These are phyloP conservation scores for Marsdenia floribunda DNA, from an alignment of 257 asterid species.

Conservation along the genomic window DNA sequence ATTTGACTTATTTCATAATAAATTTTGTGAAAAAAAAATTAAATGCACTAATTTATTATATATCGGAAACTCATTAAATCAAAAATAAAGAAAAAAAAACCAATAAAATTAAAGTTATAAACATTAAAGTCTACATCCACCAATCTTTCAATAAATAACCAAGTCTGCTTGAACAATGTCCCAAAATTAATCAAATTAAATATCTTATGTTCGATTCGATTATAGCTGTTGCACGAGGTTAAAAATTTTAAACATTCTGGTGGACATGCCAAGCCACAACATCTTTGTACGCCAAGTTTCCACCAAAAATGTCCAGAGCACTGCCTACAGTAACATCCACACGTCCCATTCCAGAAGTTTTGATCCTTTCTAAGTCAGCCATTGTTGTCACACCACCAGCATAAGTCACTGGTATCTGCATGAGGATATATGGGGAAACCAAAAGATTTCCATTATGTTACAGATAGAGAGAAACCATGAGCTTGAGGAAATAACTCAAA, in stretches of 20 bases:
- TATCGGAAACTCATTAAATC: too few species aligned
- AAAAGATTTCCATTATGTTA: background rate
- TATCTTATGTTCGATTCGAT: too few species aligned
- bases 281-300: conserved; percentile 71
- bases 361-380: conserved; percentile 79
- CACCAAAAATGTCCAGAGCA: conserved; percentile 92
- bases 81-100: too few species aligned
- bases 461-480: background rate
- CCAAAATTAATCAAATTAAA: too few species aligned
- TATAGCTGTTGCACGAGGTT: conserved; percentile 4
- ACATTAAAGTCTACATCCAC: too few species aligned
- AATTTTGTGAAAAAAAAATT: too few species aligned
- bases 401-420: conserved; percentile 87
- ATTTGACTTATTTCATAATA: too few species aligned
- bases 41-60: too few species aligned
- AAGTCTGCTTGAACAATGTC: too few species aligned
- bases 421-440: conserved; percentile 4
- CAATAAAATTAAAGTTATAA: too few species aligned
- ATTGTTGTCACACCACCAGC: conserved; percentile 86
- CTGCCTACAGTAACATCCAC: conserved; percentile 97
- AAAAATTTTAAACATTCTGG: conserved; percentile 46
- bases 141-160: too few species aligned
- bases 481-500: background rate
- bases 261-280: conserved; percentile 85
- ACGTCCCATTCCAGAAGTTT: conserved; percentile 66